Percentiles rank a stretch among this genome's conserved stretches.
Conservation (phyloP, 2,329 filamentous ascomycete genomes). For the Fusarium lateritium region DNA sequence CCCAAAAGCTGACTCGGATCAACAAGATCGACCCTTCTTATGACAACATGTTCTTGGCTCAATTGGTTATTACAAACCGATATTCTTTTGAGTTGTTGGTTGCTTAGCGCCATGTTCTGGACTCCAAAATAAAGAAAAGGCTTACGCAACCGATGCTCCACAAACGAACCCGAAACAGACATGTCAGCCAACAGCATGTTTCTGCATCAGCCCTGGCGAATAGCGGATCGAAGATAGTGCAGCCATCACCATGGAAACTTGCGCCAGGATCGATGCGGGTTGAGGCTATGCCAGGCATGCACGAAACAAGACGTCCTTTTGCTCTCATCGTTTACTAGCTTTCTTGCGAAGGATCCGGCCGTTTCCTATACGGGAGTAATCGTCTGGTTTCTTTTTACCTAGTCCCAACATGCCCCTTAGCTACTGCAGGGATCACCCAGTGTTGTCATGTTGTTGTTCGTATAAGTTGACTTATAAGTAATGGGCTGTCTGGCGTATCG, state of each 20-base stretch:
- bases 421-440: not conserved
- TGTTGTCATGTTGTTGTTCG: not conserved
- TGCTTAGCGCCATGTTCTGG: constrained; percentile 8
- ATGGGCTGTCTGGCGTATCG: not conserved
- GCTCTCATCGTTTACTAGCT: not conserved
- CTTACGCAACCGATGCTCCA: constrained; percentile 41
- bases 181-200: constrained; percentile 6
- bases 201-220: constrained; percentile 13
- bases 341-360: constrained; percentile 13
- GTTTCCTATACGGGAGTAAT: constrained; percentile 26
- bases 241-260: constrained; percentile 26
- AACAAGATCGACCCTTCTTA: not conserved
- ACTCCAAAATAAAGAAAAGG: constrained; percentile 15
- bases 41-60: not conserved
- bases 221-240: constrained; percentile 9
- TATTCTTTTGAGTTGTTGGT: not conserved
- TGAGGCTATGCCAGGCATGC: constrained; percentile 36
- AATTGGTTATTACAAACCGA: not conserved
- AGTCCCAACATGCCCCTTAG: not conserved
- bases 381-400: not conserved
- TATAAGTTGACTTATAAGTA: constrained; percentile 26
- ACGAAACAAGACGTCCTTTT: constrained; percentile 19
- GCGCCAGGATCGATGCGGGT: constrained; percentile 11
- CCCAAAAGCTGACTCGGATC: not conserved
- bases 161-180: constrained; percentile 26